Evolutionary conservation across 768 basidiomycete species (phyloP).

Genomic region (Tulasnella sp.): DNA sequence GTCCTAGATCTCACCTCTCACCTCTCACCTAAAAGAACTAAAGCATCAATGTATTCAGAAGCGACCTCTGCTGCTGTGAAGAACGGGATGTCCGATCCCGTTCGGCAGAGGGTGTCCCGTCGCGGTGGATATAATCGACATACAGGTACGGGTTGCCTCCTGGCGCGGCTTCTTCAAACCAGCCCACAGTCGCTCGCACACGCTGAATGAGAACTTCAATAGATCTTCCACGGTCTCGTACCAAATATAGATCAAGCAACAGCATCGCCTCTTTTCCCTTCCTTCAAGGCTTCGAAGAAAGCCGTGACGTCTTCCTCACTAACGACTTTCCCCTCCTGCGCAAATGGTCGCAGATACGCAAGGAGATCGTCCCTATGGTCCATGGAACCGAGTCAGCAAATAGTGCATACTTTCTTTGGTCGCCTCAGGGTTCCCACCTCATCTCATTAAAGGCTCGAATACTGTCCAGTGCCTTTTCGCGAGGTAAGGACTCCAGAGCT

Average conservation of each 20-base stretch:
- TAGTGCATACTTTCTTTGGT: background rate
- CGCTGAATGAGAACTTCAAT: background rate
- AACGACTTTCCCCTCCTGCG: slow-evolving; percentile 63
- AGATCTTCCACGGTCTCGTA: background rate
- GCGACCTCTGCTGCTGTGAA: background rate
- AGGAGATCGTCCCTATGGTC: slow-evolving; percentile 52
- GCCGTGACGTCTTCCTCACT: slow-evolving; percentile 55
- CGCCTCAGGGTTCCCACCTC: slow-evolving; percentile 37
- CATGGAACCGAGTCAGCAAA: background rate
- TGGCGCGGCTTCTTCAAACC: background rate
- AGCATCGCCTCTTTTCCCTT: background rate
- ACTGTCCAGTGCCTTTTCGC: slow-evolving; percentile 72
- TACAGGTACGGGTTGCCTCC: background rate
- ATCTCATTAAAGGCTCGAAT: slow-evolving; percentile 75
- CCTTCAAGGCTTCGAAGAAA: slow-evolving; percentile 43
- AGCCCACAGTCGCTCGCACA: background rate
- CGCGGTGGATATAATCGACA: background rate
- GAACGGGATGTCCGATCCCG: background rate
- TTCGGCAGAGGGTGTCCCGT: background rate
- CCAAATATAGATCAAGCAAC: background rate
- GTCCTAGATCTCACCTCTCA: no score
- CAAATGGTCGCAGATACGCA: slow-evolving; percentile 65
- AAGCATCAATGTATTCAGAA: no score
- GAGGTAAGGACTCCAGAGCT: slow-evolving; percentile 58
- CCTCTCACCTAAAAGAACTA: no score